Conservation (phyloP, 1,139 yeast genomes). For the Suhomyces taliae region DNA sequence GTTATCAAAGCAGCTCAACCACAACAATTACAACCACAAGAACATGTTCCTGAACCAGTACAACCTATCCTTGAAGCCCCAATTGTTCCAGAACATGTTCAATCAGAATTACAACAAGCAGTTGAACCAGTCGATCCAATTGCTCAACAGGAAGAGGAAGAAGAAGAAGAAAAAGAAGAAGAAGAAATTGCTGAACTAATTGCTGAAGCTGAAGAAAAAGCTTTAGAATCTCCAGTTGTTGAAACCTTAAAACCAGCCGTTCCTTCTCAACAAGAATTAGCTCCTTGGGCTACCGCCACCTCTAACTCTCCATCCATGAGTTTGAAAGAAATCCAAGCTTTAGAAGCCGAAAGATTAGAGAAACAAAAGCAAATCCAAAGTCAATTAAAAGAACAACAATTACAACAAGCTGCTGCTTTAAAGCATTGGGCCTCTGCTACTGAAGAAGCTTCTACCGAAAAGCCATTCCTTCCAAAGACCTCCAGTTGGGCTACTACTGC, state of each 20-base stretch:
- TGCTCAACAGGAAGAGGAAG: not conserved
- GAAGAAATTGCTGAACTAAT: slow-evolving; percentile 1
- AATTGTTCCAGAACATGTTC: slow-evolving; percentile 8
- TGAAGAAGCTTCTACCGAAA: slow-evolving; percentile 24
- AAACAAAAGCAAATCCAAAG: slow-evolving; percentile 38
- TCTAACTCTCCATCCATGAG: slow-evolving; percentile 47
- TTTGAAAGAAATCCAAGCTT: slow-evolving; percentile 66
- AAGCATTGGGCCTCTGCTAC: slow-evolving; percentile 20
- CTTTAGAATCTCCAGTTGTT: slow-evolving; percentile 3
- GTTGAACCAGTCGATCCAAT: slow-evolving; percentile 1
- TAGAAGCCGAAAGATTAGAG: slow-evolving; percentile 57
- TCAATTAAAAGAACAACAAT: slow-evolving; percentile 31
- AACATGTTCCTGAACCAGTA: not conserved
- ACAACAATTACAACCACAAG: not conserved
- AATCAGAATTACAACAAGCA: slow-evolving; percentile 3
- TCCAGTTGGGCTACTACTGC: slow-evolving; percentile 56
- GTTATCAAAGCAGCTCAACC: not conserved
- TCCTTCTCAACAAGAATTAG: slow-evolving; percentile 32
- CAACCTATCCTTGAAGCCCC: not conserved
- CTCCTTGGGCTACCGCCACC: slow-evolving; percentile 56
- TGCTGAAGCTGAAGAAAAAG: not conserved
- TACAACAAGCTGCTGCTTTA: slow-evolving; percentile 18
- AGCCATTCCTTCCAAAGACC: slow-evolving; percentile 44
- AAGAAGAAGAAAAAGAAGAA: slow-evolving; percentile 1
- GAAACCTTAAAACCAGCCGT: slow-evolving; percentile 23